A percentile compares a stretch with the other conserved stretches of the same genome.
Evolutionary conservation across 371 early-diverging fungal species (phyloP).

Genomic region (Blyttiomyces sp.): DNA sequence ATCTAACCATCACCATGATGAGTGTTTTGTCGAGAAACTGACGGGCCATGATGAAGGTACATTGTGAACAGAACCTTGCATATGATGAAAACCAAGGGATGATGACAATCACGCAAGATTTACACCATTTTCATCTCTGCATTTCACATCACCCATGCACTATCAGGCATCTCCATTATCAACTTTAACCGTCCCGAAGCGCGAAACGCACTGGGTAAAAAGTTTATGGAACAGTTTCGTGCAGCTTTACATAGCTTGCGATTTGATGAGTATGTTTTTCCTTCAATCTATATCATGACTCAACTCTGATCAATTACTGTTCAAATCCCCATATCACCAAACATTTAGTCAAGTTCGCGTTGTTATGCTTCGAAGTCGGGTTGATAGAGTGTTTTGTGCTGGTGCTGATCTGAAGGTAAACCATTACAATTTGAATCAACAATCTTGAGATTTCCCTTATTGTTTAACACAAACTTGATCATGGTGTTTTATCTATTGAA

Average conservation of each 20-base stretch:
- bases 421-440: background rate
- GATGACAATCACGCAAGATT: background rate
- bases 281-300: background rate
- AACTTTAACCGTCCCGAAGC: slow-evolving; percentile 83
- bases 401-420: slow-evolving; percentile 93
- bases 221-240: slow-evolving; percentile 71
- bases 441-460: no score
- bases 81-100: background rate
- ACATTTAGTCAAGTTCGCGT: slow-evolving; percentile 52
- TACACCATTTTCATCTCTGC: background rate
- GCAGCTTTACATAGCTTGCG: slow-evolving; percentile 64
- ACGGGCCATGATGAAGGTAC: slow-evolving; percentile 55
- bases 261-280: slow-evolving; percentile 50
- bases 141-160: background rate
- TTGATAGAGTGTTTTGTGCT: slow-evolving; percentile 88
- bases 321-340: no score
- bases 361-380: slow-evolving; percentile 75
- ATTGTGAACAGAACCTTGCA: background rate
- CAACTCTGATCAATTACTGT: no score
- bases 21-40: slow-evolving; percentile 64
- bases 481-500: no score
- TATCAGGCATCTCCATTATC: slow-evolving; percentile 75
- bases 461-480: no score
- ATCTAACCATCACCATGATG: slow-evolving; percentile 13
- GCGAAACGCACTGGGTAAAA: slow-evolving; percentile 85